Conservation (phyloP, 345 rosid species). For the Eutrema japonicum region DNA sequence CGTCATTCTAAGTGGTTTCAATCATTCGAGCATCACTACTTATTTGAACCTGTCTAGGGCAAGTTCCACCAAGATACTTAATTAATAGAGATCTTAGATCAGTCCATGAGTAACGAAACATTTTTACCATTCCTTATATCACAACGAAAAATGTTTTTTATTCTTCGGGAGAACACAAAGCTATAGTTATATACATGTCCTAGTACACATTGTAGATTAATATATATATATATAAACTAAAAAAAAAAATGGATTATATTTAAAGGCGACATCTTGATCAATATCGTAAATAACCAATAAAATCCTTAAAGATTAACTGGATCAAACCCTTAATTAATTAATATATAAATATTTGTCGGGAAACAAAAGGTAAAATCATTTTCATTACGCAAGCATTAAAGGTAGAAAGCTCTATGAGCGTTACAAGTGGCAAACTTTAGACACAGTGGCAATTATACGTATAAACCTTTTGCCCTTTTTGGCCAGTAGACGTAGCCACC, state of each 20-base stretch:
- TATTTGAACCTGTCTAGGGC: too few species aligned
- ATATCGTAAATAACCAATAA: neutral
- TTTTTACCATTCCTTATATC: too few species aligned
- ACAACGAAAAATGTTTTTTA: too few species aligned
- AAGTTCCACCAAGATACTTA: too few species aligned
- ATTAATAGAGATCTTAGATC: too few species aligned
- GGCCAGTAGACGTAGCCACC: slow-evolving; percentile 8
- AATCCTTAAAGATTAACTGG: neutral
- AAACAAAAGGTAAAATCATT: slow-evolving; percentile 13
- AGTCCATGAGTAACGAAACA: too few species aligned
- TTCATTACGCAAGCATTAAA: slow-evolving; percentile 30
- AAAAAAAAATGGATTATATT: neutral
- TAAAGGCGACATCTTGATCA: neutral
- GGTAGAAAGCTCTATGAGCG: slow-evolving; percentile 26
- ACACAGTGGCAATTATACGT: slow-evolving; percentile 34
- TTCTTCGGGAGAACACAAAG: too few species aligned
- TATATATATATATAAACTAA: too few species aligned
- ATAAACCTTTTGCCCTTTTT: slow-evolving; percentile 16
- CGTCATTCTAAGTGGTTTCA: too few species aligned
- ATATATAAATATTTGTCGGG: neutral
- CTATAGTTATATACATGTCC: too few species aligned
- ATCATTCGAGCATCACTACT: too few species aligned
- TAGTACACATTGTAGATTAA: too few species aligned
- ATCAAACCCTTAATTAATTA: neutral
- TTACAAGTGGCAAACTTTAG: slow-evolving; percentile 44